Percentiles rank a stretch among this genome's conserved stretches.
phyloP scores from a whole-genome alignment of 306 rosid species.

The Quercus rubra region DNA sequence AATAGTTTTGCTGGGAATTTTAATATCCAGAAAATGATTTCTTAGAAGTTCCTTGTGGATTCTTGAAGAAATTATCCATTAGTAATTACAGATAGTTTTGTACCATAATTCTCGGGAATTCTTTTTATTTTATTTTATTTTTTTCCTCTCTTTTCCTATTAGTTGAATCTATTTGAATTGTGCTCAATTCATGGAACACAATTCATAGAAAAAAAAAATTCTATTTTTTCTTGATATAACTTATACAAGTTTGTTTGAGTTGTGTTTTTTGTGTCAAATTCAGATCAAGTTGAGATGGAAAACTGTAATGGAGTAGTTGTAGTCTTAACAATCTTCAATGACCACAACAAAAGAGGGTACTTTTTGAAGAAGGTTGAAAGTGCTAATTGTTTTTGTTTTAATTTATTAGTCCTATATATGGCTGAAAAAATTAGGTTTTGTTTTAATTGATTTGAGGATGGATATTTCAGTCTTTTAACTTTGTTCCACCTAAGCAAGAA shows the following conservation, averaged over 20 bases:
- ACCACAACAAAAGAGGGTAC: constrained; percentile 58
- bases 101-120: not conserved
- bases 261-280: not conserved
- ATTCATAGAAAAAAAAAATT: too few relatives aligned
- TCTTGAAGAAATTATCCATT: constrained; percentile 65
- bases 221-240: too few relatives aligned
- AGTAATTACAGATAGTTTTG: constrained; percentile 65
- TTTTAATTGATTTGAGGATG: too few relatives aligned
- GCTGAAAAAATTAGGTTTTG: too few relatives aligned
- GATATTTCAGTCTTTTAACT: too few relatives aligned
- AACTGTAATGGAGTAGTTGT: constrained; percentile 67
- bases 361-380: too few relatives aligned
- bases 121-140: accelerated
- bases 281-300: constrained; percentile 68
- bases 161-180: not conserved
- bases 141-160: not conserved
- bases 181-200: not conserved
- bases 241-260: not conserved
- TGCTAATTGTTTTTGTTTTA: too few relatives aligned
- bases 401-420: too few relatives aligned
- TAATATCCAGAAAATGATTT: constrained; percentile 41
- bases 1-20: constrained; percentile 69
- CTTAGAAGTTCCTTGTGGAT: constrained; percentile 74
- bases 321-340: constrained; percentile 85
- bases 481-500: too few relatives aligned